Conservation (phyloP, 306 rosid species). For the Sicyos edulis region DNA sequence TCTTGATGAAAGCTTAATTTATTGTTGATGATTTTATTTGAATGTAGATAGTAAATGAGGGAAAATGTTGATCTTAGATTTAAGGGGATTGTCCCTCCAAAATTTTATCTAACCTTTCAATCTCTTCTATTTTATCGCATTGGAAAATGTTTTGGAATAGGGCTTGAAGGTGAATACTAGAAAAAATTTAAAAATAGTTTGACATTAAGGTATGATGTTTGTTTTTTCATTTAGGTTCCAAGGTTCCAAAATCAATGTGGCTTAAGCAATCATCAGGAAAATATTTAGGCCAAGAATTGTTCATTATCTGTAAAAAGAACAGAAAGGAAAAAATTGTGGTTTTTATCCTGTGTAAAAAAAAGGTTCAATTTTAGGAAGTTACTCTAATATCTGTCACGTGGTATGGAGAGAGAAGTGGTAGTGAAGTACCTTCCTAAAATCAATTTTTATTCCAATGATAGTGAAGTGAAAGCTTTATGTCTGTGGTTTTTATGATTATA, state of each 20-base stretch:
- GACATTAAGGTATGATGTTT: not conserved
- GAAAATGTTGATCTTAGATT: not conserved
- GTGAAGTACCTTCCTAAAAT: too few species aligned
- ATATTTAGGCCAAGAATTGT: not conserved
- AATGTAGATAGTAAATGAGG: not conserved
- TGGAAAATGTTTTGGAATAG: not conserved
- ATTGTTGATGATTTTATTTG: not conserved
- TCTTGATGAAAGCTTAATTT: too few species aligned
- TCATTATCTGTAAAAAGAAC: too few species aligned
- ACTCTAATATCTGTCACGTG: not conserved
- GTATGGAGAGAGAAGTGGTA: not conserved
- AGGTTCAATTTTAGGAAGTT: not conserved
- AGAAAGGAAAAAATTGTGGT: too few species aligned
- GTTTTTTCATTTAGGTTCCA: not conserved
- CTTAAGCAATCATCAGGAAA: too few species aligned
- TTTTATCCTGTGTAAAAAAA: too few species aligned
- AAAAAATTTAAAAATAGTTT: not conserved
- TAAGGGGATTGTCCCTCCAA: not conserved
- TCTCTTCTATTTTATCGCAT: not conserved
- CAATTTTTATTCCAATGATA: not conserved
- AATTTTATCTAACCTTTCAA: not conserved
- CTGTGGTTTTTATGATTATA: constrained; percentile 1
- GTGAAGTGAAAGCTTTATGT: constrained; percentile 4
- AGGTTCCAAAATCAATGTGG: too few species aligned
- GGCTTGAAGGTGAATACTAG: not conserved